Base-by-base conservation (phyloP, 2,329 filamentous ascomycete genomes). In the Aspergillus pseudoviridinutans region DNA sequence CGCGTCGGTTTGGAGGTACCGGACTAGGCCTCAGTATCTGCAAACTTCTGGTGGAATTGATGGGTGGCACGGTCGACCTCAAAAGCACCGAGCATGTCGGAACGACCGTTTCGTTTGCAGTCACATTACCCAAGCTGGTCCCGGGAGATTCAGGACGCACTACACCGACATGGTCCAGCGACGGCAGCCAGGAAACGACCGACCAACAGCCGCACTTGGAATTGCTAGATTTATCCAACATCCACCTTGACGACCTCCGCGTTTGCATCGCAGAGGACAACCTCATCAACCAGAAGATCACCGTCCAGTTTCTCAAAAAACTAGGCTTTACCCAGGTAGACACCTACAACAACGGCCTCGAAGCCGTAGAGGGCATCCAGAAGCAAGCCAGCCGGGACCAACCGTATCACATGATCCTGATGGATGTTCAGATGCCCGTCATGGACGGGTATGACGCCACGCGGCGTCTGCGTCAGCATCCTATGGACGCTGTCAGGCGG, bases 181-280 rank as follows among this genome's bases (percentile, higher is more conserved):
- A 80, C 80, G 1, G 84, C 83, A 76, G 77, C 82, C 58, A 78
- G 81, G 58, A 58, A 66, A 71, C 76, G 66, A 62, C 65, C 79
- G 61, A 42, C 62, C 74, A 64, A 78, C 80, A 2, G 82, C 83
- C 12, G 1, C 32, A 4, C 32, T 6, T 17, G 32, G 32, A 35
- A 6, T 6, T 35, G 57, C 76, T 87, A 24, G 87, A 92, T 69
- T 81, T 97, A 4, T 87, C 87, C n/a, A 81, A 82, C 56, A 83
- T 97, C 5, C 86, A 89, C 7, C 87, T 89, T 56, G 85, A 92
- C 47, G 81, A 95, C 55, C 80, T 97, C 28, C 87, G 91, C 29
- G 87, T 97, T 28, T 96, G 92, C 73, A 93, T 97, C 57, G 93
- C 93, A 0, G 93, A 97, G 69, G 93, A 97, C 76, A 97, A 97